Evolutionary conservation across 768 basidiomycete species (phyloP).

Genomic region (Phylloporus scabripes): DNA sequence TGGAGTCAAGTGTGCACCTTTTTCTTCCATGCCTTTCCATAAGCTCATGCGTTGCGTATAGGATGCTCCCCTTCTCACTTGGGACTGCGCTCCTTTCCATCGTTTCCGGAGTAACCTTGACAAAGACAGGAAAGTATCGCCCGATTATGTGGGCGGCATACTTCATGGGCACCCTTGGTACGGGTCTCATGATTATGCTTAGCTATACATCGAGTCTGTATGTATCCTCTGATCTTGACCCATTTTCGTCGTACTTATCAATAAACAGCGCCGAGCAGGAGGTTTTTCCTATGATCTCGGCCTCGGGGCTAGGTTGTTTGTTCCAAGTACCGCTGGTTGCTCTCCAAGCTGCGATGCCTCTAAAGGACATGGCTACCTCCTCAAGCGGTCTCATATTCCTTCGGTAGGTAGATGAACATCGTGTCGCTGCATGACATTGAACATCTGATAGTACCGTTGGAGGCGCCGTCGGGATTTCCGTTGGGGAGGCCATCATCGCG

Average conservation of each 20-base stretch:
- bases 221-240: background rate
- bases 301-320: slow-evolving; percentile 58
- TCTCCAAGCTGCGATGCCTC: slow-evolving; percentile 82
- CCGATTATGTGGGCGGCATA: slow-evolving; percentile 58
- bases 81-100: slow-evolving; percentile 51
- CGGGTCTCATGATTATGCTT: slow-evolving; percentile 71
- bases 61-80: slow-evolving; percentile 73
- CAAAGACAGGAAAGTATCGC: slow-evolving; percentile 55
- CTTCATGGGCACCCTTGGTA: slow-evolving; percentile 53
- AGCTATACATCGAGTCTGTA: slow-evolving; percentile 44
- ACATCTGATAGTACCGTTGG: slow-evolving; percentile 51
- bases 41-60: slow-evolving; percentile 20
- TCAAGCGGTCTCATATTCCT: slow-evolving; percentile 69
- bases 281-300: slow-evolving; percentile 61
- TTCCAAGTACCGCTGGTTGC: slow-evolving; percentile 68
- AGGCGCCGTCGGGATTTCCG: slow-evolving; percentile 69
- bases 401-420: slow-evolving; percentile 36
- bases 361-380: slow-evolving; percentile 81
- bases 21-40: background rate
- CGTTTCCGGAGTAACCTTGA: slow-evolving; percentile 50
- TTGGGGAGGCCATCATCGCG: slow-evolving; percentile 67
- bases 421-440: background rate
- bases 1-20: slow-evolving; percentile 51
- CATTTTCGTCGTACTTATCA: slow-evolving; percentile 3
- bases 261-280: slow-evolving; percentile 52